Evolutionary conservation across 108 stramenopile genomes (phyloP).

Genomic region (Fragilariopsis cylindrus): DNA sequence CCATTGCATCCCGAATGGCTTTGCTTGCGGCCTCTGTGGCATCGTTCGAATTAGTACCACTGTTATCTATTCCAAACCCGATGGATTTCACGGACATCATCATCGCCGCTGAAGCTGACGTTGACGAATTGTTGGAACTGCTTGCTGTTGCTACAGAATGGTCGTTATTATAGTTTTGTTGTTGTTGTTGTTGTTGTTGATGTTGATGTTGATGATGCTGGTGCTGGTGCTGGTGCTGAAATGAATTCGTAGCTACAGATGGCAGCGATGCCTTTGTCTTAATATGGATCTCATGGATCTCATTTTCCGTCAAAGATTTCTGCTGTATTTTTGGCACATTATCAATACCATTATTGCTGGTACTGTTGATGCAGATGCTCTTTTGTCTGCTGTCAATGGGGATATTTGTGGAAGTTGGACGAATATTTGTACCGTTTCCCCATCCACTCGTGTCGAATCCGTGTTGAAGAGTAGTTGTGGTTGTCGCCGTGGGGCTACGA

Average conservation of each 20-base stretch:
- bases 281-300: no score
- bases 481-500: background rate
- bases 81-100: slow-evolving; percentile 35
- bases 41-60: slow-evolving; percentile 15
- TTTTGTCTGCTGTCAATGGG: background rate
- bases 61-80: slow-evolving; percentile 48
- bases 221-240: background rate
- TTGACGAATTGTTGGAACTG: background rate
- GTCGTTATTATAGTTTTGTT: background rate
- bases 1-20: slow-evolving; percentile 55
- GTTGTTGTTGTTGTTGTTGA: no score
- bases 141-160: background rate
- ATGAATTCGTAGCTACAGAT: no score
- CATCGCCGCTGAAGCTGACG: background rate
- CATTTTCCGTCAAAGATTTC: background rate
- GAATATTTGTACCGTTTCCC: slow-evolving; percentile 1
- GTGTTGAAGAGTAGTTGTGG: slow-evolving; percentile 5
- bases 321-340: background rate
- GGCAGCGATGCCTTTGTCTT: no score
- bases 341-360: background rate
- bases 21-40: slow-evolving; percentile 50
- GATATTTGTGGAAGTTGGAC: background rate
- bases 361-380: slow-evolving; percentile 2
- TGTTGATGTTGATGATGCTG: background rate
- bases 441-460: slow-evolving; percentile 11